Conservation (phyloP, 495 filamentous ascomycete genomes). For the Penicillium paxilli region DNA sequence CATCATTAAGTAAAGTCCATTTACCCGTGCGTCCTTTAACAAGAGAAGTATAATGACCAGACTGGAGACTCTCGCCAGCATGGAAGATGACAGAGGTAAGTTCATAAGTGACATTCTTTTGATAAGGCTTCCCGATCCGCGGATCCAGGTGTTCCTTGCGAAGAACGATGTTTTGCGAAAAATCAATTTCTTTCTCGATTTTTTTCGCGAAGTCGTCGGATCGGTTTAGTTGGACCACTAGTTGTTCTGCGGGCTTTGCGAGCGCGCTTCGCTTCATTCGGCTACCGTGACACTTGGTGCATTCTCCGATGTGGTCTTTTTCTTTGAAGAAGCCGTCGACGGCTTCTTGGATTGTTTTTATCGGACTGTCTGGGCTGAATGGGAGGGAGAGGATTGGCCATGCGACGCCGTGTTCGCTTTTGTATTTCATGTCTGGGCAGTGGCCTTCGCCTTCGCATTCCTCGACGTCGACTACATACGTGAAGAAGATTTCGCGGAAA, state of each 20-base stretch:
- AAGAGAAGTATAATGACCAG: conserved; percentile 33
- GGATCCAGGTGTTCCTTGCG: conserved; percentile 1
- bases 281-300: neutral
- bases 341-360: neutral
- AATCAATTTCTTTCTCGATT: neutral
- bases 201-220: neutral
- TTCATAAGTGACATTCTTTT: conserved; percentile 21
- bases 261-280: neutral
- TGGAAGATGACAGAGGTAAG: conserved; percentile 32
- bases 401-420: neutral
- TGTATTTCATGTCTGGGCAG: neutral
- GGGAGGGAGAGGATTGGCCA: neutral
- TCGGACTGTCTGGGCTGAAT: neutral
- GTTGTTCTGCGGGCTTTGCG: conserved; percentile 5
- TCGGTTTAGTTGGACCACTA: conserved; percentile 17
- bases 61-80: neutral
- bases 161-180: neutral
- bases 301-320: neutral
- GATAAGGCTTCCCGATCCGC: neutral
- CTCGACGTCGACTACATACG: neutral
- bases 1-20: conserved; percentile 33
- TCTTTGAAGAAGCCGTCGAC: neutral
- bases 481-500: neutral
- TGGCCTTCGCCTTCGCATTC: neutral
- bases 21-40: conserved; percentile 18